Conservation (phyloP, 2,329 filamentous ascomycete genomes). For the Ceratocystiopsis minuta region DNA sequence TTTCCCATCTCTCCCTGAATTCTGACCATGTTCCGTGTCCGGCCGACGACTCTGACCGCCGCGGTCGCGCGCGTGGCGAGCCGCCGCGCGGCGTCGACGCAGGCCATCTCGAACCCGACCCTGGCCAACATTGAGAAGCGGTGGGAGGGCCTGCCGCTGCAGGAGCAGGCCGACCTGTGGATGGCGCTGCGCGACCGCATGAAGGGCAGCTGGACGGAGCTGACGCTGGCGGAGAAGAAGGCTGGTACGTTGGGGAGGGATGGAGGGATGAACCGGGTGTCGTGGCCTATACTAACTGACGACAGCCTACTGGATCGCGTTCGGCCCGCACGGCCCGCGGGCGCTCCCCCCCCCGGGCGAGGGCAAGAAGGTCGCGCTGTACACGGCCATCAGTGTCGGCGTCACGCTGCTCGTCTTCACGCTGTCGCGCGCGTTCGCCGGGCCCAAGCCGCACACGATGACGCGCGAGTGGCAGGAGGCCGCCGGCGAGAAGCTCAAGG, state of each 20-base stretch:
- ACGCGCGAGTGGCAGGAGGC: slow-evolving; percentile 94
- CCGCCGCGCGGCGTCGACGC: slow-evolving; percentile 44
- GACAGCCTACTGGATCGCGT: slow-evolving; percentile 95
- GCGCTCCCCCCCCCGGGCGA: slow-evolving; percentile 70
- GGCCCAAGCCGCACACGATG: slow-evolving; percentile 67
- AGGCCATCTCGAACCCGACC: slow-evolving; percentile 95
- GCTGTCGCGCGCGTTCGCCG: slow-evolving; percentile 51
- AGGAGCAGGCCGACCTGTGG: slow-evolving; percentile 99
- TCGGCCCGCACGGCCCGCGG: slow-evolving; percentile 89
- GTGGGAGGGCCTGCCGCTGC: slow-evolving; percentile 94
- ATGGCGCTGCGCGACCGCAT: slow-evolving; percentile 96
- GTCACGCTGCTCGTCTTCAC: slow-evolving; percentile 56
- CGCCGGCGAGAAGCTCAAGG: slow-evolving; percentile 80
- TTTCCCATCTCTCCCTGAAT: slow-evolving; percentile 3
- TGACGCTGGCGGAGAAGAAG: slow-evolving; percentile 97
- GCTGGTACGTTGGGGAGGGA: slow-evolving; percentile 49
- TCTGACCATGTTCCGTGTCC: slow-evolving; percentile 39
- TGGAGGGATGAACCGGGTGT: not conserved
- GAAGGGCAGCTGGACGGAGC: slow-evolving; percentile 92
- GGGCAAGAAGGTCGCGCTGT: slow-evolving; percentile 57
- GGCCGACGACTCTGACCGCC: slow-evolving; percentile 30
- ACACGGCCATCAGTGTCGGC: slow-evolving; percentile 49
- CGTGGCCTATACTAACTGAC: no score
- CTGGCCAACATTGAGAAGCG: slow-evolving; percentile 97
- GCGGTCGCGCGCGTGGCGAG: slow-evolving; percentile 15